phyloP scores from a whole-genome alignment of 345 rosid species.

The Gossypium mustelinum region DNA sequence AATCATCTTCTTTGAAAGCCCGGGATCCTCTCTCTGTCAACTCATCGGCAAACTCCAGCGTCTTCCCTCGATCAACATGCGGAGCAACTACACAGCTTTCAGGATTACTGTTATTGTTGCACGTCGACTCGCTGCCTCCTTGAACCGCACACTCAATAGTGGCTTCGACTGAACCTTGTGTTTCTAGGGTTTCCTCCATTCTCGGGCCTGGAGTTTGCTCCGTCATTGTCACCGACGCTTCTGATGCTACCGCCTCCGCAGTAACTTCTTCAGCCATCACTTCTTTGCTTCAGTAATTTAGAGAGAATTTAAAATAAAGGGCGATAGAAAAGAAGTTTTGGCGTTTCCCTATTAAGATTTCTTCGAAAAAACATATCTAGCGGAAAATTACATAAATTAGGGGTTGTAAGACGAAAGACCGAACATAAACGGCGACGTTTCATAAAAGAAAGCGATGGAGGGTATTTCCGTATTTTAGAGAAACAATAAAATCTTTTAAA shows the following conservation, averaged over 20 bases:
- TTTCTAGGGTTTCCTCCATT: slow-evolving; percentile 22
- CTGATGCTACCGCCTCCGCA: slow-evolving; percentile 23
- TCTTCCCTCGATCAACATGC: slow-evolving; percentile 43
- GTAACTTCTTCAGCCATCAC: slow-evolving; percentile 28
- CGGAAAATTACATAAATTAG: slow-evolving; percentile 14
- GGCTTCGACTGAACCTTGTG: slow-evolving; percentile 43
- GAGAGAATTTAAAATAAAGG: not conserved
- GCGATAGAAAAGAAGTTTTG: not conserved
- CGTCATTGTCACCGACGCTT: slow-evolving; percentile 17
- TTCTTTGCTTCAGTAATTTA: not conserved
- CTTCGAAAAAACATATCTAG: slow-evolving; percentile 14
- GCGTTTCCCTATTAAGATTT: not conserved
- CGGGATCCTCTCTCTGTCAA: slow-evolving; percentile 55
- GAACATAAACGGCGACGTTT: not conserved
- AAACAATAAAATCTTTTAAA: not conserved
- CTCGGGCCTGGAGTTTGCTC: slow-evolving; percentile 15
- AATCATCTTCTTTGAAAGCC: slow-evolving; percentile 60
- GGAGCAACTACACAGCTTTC: slow-evolving; percentile 42
- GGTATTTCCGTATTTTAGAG: too few relatives aligned
- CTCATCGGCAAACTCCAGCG: slow-evolving; percentile 62
- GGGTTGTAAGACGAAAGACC: not conserved
- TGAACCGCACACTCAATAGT: slow-evolving; percentile 34
- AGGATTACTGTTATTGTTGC: slow-evolving; percentile 42
- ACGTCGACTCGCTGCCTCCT: slow-evolving; percentile 59
- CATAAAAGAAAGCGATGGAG: too few relatives aligned